Percentiles rank a stretch among this genome's conserved stretches.
phyloP scores from a whole-genome alignment of 306 rosid species.

The Acacia crassicarpa region DNA sequence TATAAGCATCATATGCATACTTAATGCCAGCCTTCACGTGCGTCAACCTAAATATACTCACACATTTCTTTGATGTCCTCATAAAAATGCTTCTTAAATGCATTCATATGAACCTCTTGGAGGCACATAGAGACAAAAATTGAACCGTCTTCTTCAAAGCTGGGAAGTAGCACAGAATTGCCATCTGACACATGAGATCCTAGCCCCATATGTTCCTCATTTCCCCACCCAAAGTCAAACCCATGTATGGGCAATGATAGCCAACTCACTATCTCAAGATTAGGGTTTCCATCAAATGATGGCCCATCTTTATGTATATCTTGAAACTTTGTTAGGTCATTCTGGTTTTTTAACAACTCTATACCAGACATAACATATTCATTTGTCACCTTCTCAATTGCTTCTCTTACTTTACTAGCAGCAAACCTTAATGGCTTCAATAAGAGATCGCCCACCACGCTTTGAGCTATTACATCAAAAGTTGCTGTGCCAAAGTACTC shows the following conservation, averaged over 20 bases:
- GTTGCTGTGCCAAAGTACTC: conserved; percentile 61
- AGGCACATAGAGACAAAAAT: conserved; percentile 45
- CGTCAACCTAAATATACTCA: no score
- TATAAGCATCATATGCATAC: no score
- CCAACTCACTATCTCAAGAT: conserved; percentile 57
- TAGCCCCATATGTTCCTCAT: conserved; percentile 51
- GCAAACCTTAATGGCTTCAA: conserved; percentile 56
- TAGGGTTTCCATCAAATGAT: conserved; percentile 46
- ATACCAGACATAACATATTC: conserved; percentile 41
- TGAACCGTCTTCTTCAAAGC: conserved; percentile 48
- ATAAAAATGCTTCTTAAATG: conserved; percentile 52
- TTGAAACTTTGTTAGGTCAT: conserved; percentile 52
- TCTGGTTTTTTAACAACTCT: conserved; percentile 34
- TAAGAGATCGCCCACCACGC: conserved; percentile 47
- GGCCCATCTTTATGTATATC: conserved; percentile 29
- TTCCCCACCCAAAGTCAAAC: conserved; percentile 73
- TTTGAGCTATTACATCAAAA: conserved; percentile 41
- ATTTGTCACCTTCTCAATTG: conserved; percentile 44
- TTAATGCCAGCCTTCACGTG: no score
- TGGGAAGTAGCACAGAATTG: conserved; percentile 39
- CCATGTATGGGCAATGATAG: conserved; percentile 53
- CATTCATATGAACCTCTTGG: conserved; percentile 50
- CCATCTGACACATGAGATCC: conserved; percentile 54
- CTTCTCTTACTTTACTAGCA: conserved; percentile 51
- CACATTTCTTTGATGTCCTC: conserved; percentile 14